Conservation (phyloP, 2,329 filamentous ascomycete genomes). For the Ceratocystis alfenasii region DNA sequence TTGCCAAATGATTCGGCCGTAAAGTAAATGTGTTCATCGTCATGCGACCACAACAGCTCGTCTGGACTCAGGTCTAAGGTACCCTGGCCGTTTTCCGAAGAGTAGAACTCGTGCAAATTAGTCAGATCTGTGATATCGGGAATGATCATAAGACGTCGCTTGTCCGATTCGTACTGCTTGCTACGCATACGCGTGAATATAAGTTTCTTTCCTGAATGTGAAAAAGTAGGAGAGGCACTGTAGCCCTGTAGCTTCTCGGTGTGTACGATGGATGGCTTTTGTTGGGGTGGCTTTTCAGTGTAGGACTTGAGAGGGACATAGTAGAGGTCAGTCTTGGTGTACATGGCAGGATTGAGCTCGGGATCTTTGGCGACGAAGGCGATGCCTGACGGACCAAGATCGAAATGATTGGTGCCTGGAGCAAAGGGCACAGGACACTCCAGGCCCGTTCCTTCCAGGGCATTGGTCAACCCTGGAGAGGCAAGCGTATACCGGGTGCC, state of each 20-base stretch:
- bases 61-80: slow-evolving; percentile 49
- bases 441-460: slow-evolving; percentile 46
- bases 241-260: slow-evolving; percentile 54
- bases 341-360: slow-evolving; percentile 54
- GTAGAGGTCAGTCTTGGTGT: slow-evolving; percentile 76
- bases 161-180: slow-evolving; percentile 70
- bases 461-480: slow-evolving; percentile 45
- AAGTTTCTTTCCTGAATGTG: slow-evolving; percentile 55
- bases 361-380: slow-evolving; percentile 68
- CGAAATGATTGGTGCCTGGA: slow-evolving; percentile 69
- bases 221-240: slow-evolving; percentile 56
- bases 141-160: slow-evolving; percentile 54
- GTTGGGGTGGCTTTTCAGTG: slow-evolving; percentile 36
- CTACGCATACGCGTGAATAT: slow-evolving; percentile 70
- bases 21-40: slow-evolving; percentile 56
- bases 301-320: slow-evolving; percentile 54
- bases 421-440: slow-evolving; percentile 65
- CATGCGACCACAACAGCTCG: slow-evolving; percentile 43
- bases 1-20: slow-evolving; percentile 59
- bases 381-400: slow-evolving; percentile 53
- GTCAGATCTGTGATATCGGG: slow-evolving; percentile 47
- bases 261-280: slow-evolving; percentile 33
- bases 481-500: slow-evolving; percentile 32
- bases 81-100: slow-evolving; percentile 50
- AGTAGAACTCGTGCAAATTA: slow-evolving; percentile 50